Conservation (phyloP, 768 basidiomycete genomes). For the Auricularia sp. region DNA sequence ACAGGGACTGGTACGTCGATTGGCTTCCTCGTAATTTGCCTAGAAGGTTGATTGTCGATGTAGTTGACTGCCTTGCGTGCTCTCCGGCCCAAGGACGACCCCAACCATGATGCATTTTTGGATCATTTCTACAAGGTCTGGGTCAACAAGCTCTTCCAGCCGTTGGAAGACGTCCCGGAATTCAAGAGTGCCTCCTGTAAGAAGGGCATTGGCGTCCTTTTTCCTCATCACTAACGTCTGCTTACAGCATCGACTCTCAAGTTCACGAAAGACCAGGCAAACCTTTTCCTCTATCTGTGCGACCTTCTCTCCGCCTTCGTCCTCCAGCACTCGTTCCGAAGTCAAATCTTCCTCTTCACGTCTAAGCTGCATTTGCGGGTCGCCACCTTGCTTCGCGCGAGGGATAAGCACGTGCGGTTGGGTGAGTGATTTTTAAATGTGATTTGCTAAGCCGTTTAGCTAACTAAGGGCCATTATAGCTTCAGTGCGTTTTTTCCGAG, state of each 20-base stretch:
- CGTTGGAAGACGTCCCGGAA: slow-evolving; percentile 64
- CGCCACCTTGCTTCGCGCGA: slow-evolving; percentile 64
- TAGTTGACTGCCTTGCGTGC: slow-evolving; percentile 23
- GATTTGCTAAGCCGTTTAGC: not conserved
- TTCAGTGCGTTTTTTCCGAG: slow-evolving; percentile 84
- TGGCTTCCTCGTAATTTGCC: slow-evolving; percentile 7
- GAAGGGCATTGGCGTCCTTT: slow-evolving; percentile 11
- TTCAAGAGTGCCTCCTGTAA: slow-evolving; percentile 29
- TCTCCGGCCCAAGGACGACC: slow-evolving; percentile 62
- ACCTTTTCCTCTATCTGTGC: slow-evolving; percentile 81
- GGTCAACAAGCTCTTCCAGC: slow-evolving; percentile 67
- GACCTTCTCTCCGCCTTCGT: slow-evolving; percentile 86
- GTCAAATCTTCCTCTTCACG: slow-evolving; percentile 82
- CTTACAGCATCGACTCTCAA: slow-evolving; percentile 39
- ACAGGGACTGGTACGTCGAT: slow-evolving; percentile 14
- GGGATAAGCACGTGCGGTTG: slow-evolving; percentile 87
- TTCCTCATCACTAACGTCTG: slow-evolving; percentile 18
- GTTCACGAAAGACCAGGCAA: slow-evolving; percentile 63
- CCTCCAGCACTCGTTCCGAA: slow-evolving; percentile 82
- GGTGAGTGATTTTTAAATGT: slow-evolving; percentile 41
- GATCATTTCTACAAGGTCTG: slow-evolving; percentile 90
- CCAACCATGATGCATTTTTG: slow-evolving; percentile 78
- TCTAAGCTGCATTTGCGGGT: slow-evolving; percentile 64
- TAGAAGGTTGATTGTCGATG: not conserved
- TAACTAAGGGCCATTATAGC: slow-evolving; percentile 34